Conservation (phyloP, 495 filamentous ascomycete genomes). For the Talaromyces adpressus region DNA sequence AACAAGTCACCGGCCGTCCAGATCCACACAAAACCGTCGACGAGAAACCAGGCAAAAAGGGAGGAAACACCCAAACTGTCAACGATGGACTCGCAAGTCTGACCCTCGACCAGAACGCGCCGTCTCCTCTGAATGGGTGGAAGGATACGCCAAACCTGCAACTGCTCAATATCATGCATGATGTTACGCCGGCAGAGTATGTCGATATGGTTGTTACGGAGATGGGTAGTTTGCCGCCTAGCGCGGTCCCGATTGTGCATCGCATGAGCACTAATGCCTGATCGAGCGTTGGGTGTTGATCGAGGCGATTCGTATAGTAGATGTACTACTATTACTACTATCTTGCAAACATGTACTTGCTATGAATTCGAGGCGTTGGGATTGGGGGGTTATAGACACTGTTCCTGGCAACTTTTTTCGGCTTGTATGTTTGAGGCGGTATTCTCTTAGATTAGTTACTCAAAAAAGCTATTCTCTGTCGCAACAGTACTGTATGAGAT, state of each 20-base stretch:
- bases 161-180: constrained; percentile 81
- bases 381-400: neutral
- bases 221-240: constrained; percentile 79
- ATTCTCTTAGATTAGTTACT: too few species aligned
- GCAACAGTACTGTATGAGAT: neutral
- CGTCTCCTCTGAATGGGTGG: constrained; percentile 49
- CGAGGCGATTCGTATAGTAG: constrained; percentile 38
- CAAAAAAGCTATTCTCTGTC: neutral
- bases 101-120: constrained; percentile 8
- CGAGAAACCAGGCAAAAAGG: constrained; percentile 22
- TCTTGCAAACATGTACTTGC: neutral
- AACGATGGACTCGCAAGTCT: constrained; percentile 19
- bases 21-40: constrained; percentile 21
- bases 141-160: constrained; percentile 55
- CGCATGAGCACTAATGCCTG: constrained; percentile 42
- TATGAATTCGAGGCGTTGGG: neutral
- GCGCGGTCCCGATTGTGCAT: constrained; percentile 58
- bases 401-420: neutral
- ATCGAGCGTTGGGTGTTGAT: neutral
- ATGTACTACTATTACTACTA: too few species aligned
- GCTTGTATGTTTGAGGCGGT: neutral
- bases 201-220: constrained; percentile 88
- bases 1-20: constrained; percentile 32
- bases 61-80: constrained; percentile 14
- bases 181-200: constrained; percentile 86